Evolutionary conservation across 2,329 filamentous ascomycete species (phyloP), one percentile per base, ranked within the genome.

Genomic region (Raffaelea ambrosiae): DNA sequence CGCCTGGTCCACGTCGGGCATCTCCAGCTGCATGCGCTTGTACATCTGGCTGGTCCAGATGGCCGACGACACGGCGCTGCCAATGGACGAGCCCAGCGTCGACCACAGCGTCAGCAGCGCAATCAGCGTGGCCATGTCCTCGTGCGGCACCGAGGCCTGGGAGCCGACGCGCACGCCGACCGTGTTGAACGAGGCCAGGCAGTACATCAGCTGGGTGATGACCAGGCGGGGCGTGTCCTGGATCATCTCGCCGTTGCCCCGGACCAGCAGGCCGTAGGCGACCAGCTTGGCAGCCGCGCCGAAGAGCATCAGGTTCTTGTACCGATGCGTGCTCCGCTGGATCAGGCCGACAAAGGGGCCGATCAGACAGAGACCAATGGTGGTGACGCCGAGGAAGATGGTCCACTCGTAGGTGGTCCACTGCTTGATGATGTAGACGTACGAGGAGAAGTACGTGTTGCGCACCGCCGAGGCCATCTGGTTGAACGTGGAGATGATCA

Each of bases 401-500:
- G 81, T 66, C 26, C 77, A 75, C 49, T 78, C 69, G 51, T 51
- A 51, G 2, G 49, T 51, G 1, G 49, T 51, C 49, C 49, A 51
- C 18, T 70, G 66, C 53, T 81, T 78, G 5, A 84, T 80, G 18
- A 84, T 77, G 43, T 80, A 70, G n/a, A 83, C 70, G 60, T 83
- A 84, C 13, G 77, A 82, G 56, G 77, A 77, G 55, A 83, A 80
- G 64, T 84, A 84, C 2, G 81, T 51, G 53, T 65, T 66, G 45
- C 64, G 61, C n/a, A 61, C 57, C 0, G 59, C 51, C 5, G 63
- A 66, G 46, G 46, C 44, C 18, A 47, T 79, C 54, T 81, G 80
- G n/a, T 83, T 73, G 22, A 79, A 83, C 52, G 82, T 75, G 60
- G 83, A 83, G 61, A 83, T 84, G 14, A 80, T 79, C 72, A 83